Percentiles rank a stretch among this genome's conserved stretches.
These are phyloP conservation scores for Rhododendron mucronatum DNA, from an alignment of 148 eudicot species.

Conservation along the genomic window DNA sequence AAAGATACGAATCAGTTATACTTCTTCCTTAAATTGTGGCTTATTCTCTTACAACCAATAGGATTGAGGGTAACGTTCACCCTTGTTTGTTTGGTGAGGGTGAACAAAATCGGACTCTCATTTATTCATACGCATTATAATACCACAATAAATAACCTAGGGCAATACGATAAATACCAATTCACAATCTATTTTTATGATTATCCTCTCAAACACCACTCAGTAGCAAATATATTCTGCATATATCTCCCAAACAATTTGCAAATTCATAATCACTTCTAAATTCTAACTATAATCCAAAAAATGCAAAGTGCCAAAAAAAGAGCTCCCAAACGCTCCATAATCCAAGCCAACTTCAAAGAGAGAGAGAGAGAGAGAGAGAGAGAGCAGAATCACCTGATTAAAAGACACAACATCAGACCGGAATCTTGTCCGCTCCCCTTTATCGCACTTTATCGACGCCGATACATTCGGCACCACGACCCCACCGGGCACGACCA, in stretches of 20 bases:
- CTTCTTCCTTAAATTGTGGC: too few species aligned
- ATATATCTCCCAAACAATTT: too few species aligned
- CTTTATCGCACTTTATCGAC: conserved; percentile 84
- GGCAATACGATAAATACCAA: not conserved
- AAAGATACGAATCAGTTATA: too few species aligned
- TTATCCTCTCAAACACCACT: not conserved
- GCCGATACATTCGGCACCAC: conserved; percentile 47
- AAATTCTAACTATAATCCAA: too few species aligned
- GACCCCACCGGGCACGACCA: conserved; percentile 72
- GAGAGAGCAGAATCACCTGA: conserved; percentile 41
- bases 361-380: not conserved
- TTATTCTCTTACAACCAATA: too few species aligned
- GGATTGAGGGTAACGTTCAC: too few species aligned
- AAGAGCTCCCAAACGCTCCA: not conserved
- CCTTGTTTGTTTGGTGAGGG: too few species aligned
- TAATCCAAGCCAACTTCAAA: not conserved
- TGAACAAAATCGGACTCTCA: too few species aligned
- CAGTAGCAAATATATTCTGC: not conserved
- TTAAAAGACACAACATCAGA: conserved; percentile 79
- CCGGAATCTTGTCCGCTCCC: conserved; percentile 83
- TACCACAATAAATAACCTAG: not conserved
- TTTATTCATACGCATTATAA: not conserved
- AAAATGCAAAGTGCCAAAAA: too few species aligned
- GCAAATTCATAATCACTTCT: not conserved
- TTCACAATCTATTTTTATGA: not conserved